Percentiles rank a stretch among this genome's conserved stretches.
phyloP scores from a whole-genome alignment of 2,329 filamentous ascomycete species.

The Hymenoscyphus repandus region DNA sequence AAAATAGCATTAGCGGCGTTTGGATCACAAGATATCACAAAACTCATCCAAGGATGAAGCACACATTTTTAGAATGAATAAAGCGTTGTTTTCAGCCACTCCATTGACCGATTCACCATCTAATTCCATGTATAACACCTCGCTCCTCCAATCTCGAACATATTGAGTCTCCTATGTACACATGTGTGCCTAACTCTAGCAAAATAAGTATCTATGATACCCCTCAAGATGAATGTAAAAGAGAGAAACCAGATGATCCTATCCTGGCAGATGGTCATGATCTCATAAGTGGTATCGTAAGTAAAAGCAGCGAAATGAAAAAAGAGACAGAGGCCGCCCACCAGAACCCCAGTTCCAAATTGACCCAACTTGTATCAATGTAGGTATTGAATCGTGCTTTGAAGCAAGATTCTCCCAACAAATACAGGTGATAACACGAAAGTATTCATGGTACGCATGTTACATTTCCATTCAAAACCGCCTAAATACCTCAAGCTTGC shows the following conservation, averaged over 20 bases:
- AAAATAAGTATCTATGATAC: not conserved
- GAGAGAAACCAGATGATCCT: constrained; percentile 16
- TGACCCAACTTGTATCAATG: not conserved
- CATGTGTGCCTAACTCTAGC: not conserved
- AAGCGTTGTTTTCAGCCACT: not conserved
- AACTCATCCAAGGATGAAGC: constrained; percentile 22
- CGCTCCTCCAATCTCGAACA: not conserved
- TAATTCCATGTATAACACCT: not conserved
- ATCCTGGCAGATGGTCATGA: constrained; percentile 17
- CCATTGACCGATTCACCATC: not conserved
- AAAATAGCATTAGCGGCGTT: not conserved
- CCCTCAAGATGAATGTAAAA: constrained; percentile 2
- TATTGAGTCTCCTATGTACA: constrained; percentile 5
- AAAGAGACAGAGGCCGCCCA: not conserved
- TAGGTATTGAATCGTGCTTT: no score
- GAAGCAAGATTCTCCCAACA: no score
- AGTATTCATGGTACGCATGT: not conserved
- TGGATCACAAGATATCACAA: not conserved
- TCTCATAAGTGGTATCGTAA: constrained; percentile 22
- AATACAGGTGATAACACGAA: not conserved
- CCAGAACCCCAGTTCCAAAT: not conserved
- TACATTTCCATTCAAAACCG: not conserved
- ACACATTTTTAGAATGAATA: not conserved
- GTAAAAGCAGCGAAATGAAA: constrained; percentile 3
- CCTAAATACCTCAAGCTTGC: not conserved